Evolutionary conservation across 805 yeast genomes (phyloP), one percentile per base, ranked within the genome.

Genomic region (Metahyphopichia silvanorum): DNA sequence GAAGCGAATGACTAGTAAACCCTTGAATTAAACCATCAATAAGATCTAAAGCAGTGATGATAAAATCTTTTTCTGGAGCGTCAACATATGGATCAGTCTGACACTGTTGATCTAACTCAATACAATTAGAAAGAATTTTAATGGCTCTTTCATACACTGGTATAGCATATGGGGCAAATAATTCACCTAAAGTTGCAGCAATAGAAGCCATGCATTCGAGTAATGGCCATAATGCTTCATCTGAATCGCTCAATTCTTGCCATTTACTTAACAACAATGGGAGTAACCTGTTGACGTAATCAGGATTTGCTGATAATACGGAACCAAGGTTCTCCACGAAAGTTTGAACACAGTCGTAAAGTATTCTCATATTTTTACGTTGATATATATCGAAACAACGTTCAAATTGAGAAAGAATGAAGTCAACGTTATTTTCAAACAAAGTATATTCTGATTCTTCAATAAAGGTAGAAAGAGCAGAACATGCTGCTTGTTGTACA

Each of bases 21-120:
- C 97, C 98, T 61, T 91, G 98, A 15, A 88, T 81, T 34, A 93
- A 63, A 3, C 98, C 98, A 57, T 91, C 98, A 19, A 93, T 73
- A 47, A 93, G 69, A 53, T 93, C 98, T 24, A 93, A 55, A 1
- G 96, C 77, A 1, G 97, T 86, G 21, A 91, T 87, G 38, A 86
- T 73, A 47, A 89, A 88, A 56, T 89, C 97, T 51, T 82, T 85
- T 51, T 93, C 97, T 0, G 96, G 95, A 1, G 84, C 77, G 17
- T 76, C 79, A 29, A 79, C 67, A 8, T 67, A 65, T 6, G 93
- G 88, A 51, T 87, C 82, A 15, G 73, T 68, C 20, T 74, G 74
- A 22, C 82, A 74, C 40, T 77, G 68, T 44, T 73, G 77, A 39
- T 81, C 87, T 43, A 76, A 65, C 32, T 81, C 79, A 7, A 91